These are phyloP conservation scores for Cinnamomum micranthum DNA, from an alignment of 164 flowering plant genomes.

Conservation along the genomic window DNA sequence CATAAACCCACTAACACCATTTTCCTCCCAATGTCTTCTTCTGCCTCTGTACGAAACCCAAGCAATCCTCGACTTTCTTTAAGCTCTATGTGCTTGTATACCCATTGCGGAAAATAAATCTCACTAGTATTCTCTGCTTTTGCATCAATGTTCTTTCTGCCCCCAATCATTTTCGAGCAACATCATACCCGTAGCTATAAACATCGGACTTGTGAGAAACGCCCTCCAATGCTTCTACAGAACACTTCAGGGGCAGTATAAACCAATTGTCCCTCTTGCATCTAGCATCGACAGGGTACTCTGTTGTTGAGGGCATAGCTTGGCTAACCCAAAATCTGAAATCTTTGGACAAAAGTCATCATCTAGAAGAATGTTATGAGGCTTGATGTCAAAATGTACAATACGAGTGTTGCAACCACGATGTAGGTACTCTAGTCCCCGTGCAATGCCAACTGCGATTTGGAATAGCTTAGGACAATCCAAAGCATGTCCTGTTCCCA, in stretches of 20 bases:
- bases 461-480: background rate
- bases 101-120: conserved; percentile 8
- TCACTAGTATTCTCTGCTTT: background rate
- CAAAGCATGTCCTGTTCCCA: background rate
- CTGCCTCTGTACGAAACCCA: background rate
- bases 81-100: background rate
- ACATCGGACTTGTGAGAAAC: conserved; percentile 9
- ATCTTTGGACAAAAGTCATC: conserved; percentile 9
- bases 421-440: conserved; percentile 9
- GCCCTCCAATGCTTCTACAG: conserved; percentile 1
- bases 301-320: conserved; percentile 1
- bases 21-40: conserved; percentile 3
- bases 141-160: background rate
- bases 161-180: conserved; percentile 6
- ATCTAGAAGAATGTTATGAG: conserved; percentile 9
- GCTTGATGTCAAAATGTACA: conserved; percentile 11
- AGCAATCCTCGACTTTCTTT: background rate
- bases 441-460: background rate
- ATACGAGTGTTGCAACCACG: conserved; percentile 9
- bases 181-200: conserved; percentile 13
- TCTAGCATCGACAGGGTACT: conserved; percentile 3
- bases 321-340: conserved; percentile 11
- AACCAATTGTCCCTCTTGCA: conserved; percentile 6
- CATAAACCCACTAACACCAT: conserved; percentile 8
- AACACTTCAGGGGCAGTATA: conserved; percentile 13